Base-by-base conservation (phyloP, 2,329 filamentous ascomycete species). In the Colletotrichum coccodes region DNA sequence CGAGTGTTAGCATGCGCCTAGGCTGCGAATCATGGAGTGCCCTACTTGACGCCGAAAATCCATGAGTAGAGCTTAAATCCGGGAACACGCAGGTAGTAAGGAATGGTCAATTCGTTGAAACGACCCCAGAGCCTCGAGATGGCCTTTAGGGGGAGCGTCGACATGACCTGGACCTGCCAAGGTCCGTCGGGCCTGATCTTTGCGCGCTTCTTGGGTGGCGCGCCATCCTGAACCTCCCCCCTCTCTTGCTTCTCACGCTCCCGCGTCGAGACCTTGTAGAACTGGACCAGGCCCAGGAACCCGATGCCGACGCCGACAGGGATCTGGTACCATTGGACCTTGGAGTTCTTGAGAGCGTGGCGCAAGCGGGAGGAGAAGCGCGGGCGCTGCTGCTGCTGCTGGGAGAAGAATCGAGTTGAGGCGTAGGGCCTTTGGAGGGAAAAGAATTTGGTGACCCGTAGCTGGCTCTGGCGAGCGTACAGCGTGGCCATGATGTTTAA, bases 151-250 rank as follows among this genome's bases (percentile, higher is more conserved):
- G 95, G 95, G 69, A 98, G 84, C 2, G 94, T 97, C 8, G 94
- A 97, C 92, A 98, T 97, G 78, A 98, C 89, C 78, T 95, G 93
- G 59, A 98, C 93, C 77, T 95, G 93, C 93, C 95, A 97, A 79
- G 95, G 94, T 30, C 95, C 95, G 64, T 93, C 93, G 2, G 93
- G 94, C 42, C 92, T 87, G 75, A 97, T 90, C 68, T 90, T 87
- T 54, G 83, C 83, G 72, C 83, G 88, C 81, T 76, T 86, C 82
- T 79, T 88, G 72, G 86, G 85, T 49, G 76, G 77, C 34, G 80
- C 75, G 30, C 78, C 83, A 42, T 82, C 78, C 61, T 81, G 77
- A 8, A 79, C 77, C 67, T 81, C 81, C 49, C 84, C 84, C 68
- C 84, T 82, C 67, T 83, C 80, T 47, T 83, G 76, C 74, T 83